Conservation (phyloP, 345 rosid genomes). For the Atalantia buxifolia region DNA sequence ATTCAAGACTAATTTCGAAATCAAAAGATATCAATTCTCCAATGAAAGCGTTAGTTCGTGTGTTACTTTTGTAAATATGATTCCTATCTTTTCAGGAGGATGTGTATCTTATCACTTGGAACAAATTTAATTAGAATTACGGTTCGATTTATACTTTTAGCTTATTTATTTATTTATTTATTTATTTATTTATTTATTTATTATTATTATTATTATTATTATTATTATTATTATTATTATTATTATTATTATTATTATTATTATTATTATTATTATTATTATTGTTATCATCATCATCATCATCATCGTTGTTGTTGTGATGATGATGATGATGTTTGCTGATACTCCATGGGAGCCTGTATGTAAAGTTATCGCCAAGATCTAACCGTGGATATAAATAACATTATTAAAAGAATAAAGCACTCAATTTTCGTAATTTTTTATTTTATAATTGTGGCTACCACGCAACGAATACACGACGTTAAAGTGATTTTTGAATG, state of each 20-base stretch:
- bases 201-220: too few species aligned
- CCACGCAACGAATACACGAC: neutral
- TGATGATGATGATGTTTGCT: too few species aligned
- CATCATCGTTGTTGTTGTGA: too few species aligned
- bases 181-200: too few species aligned
- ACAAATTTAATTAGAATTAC: neutral
- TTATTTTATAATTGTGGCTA: neutral
- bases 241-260: too few species aligned
- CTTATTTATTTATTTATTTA: too few species aligned
- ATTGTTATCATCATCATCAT: too few species aligned
- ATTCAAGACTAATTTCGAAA: neutral
- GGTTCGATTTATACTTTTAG: neutral
- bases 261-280: too few species aligned
- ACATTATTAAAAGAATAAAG: neutral
- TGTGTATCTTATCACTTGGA: neutral
- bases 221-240: too few species aligned
- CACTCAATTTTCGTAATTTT: neutral
- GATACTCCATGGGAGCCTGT: neutral
- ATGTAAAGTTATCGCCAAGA: constrained; percentile 7
- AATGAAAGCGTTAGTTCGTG: constrained; percentile 1
- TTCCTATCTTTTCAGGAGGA: constrained; percentile 15
- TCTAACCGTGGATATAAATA: neutral
- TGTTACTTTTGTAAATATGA: constrained; percentile 10
- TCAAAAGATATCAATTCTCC: neutral
- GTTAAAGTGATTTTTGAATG: too few species aligned